Base-by-base conservation (phyloP, 2,329 filamentous ascomycete species). In the Xylariaceae sp. region DNA sequence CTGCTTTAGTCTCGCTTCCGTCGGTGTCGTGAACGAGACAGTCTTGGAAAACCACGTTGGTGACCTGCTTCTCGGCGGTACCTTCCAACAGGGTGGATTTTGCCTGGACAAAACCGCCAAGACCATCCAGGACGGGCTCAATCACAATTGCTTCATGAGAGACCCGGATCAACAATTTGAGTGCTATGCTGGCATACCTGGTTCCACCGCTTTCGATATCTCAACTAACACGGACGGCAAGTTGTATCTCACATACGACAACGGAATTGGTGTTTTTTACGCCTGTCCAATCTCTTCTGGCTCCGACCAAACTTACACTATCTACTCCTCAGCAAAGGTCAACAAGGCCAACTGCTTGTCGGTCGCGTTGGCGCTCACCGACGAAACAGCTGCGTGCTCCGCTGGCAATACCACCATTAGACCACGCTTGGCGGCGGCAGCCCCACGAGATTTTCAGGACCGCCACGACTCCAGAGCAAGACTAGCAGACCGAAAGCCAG, bases 111-210 rank as follows among this genome's bases (percentile, higher is more conserved):
- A 57, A 48, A 54, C 51, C 12, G 56, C 58, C 6, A 63, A 63
- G 40, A 67, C 64, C 12, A 59, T 71, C 50, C 51, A 63, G 32
- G 68, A 70, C 48, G 23, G 44, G 14, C 56, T 66, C 5, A 63
- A 61, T 7, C 62, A 70, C 40, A 64, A 63, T 21, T 71, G 69
- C 62, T 70, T 67, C 52, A 68, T 70, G 63, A 58, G 60, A 40
- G 54, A 26, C 16, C 66, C 66, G 7, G 49, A 50, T 6, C 53
- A 66, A 23, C 59, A 68, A 43, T 69, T 71, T 44, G 57, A 66
- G 40, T 71, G 69, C 37, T 65, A 63, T 29, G 61, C 62, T 12
- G 67, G 65, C n/a, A 46, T 57, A 5, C 47, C 64, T 20, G 66
- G 67, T 2, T 54, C 54, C 12, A 70, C 66, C 2, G 49, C 48